Percentiles rank a stretch among this genome's conserved stretches.
phyloP scores from a whole-genome alignment of 116 monocot species.

The Zostera marina region DNA sequence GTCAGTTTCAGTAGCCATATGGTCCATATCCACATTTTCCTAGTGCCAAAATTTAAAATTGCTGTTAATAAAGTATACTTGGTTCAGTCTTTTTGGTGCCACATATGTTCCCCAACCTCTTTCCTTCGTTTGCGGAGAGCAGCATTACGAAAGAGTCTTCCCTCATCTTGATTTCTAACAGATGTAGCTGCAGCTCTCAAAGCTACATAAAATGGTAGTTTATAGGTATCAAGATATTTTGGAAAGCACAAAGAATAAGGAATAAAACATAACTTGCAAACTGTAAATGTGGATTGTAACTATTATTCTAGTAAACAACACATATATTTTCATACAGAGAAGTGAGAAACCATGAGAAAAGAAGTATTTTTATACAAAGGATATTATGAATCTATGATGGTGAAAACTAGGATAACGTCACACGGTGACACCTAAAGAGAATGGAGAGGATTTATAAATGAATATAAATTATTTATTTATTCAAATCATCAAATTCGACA shows the following conservation, averaged over 20 bases:
- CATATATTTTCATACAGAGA: too few species aligned
- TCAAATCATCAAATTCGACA: too few species aligned
- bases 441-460: too few species aligned
- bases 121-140: constrained; percentile 66
- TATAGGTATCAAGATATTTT: too few species aligned
- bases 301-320: too few species aligned
- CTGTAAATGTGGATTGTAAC: neutral
- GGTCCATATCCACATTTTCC: constrained; percentile 76
- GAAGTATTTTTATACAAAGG: too few species aligned
- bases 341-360: too few species aligned
- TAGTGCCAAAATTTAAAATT: constrained; percentile 10
- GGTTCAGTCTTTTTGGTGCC: constrained; percentile 19
- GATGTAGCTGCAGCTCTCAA: constrained; percentile 68
- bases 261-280: too few species aligned
- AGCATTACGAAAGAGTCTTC: constrained; percentile 61
- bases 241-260: neutral
- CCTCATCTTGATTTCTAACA: constrained; percentile 67
- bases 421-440: too few species aligned
- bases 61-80: constrained; percentile 10
- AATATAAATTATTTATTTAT: too few species aligned
- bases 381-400: too few species aligned
- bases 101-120: constrained; percentile 46
- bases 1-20: constrained; percentile 35
- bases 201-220: constrained; percentile 27
- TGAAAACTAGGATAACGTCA: too few species aligned